These are phyloP conservation scores for Candida freyschussii DNA, from an alignment of 1,139 yeast species.

Conservation along the genomic window DNA sequence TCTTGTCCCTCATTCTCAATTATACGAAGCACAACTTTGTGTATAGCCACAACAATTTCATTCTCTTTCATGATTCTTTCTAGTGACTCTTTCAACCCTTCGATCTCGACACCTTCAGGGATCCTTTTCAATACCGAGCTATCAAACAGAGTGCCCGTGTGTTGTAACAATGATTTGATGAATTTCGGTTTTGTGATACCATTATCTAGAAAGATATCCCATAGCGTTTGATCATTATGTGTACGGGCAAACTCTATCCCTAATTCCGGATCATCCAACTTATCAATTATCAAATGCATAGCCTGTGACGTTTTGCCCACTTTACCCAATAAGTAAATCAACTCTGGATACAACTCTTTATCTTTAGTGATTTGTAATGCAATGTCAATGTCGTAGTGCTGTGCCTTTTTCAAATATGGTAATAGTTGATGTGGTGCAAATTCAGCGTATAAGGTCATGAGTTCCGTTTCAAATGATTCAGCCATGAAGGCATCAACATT, in stretches of 20 bases:
- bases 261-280: conserved; percentile 68
- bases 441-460: conserved; percentile 60
- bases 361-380: conserved; percentile 64
- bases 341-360: conserved; percentile 53
- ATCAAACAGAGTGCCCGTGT: conserved; percentile 63
- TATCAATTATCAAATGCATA: conserved; percentile 66
- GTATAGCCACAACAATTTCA: conserved; percentile 53
- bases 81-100: conserved; percentile 59
- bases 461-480: conserved; percentile 57
- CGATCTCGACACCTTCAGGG: conserved; percentile 57
- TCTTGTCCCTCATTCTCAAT: conserved; percentile 54
- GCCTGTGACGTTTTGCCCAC: conserved; percentile 81
- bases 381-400: conserved; percentile 58
- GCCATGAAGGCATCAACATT: conserved; percentile 50
- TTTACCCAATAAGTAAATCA: conserved; percentile 76
- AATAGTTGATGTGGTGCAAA: conserved; percentile 51
- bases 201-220: conserved; percentile 71
- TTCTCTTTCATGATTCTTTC: conserved; percentile 61
- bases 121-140: conserved; percentile 66
- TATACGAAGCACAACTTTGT: conserved; percentile 56
- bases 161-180: conserved; percentile 66
- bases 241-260: conserved; percentile 74
- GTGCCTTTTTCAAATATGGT: conserved; percentile 45
- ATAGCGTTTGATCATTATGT: conserved; percentile 33
- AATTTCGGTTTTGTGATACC: conserved; percentile 71